Percentiles rank a stretch among this genome's conserved stretches.
phyloP scores from a whole-genome alignment of 2,329 filamentous ascomycete genomes.

The Hypomyces rosellus region DNA sequence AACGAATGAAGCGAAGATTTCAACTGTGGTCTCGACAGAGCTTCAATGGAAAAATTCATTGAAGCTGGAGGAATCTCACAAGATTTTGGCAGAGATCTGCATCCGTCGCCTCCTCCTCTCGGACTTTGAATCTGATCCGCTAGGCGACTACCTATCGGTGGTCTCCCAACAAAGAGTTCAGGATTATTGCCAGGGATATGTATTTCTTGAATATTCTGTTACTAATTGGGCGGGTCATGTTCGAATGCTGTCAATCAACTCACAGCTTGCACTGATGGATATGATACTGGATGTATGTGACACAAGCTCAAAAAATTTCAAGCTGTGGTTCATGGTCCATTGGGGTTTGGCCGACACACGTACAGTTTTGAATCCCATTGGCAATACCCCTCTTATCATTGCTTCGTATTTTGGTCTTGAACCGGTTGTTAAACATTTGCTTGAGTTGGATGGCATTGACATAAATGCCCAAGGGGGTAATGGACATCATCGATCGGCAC shows the following conservation, averaged over 20 bases:
- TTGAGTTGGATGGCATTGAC: background rate
- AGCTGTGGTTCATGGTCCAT: background rate
- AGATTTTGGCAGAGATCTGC: constrained; percentile 14
- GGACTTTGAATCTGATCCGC: constrained; percentile 2
- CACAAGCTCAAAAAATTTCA: background rate
- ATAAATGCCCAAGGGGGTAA: background rate
- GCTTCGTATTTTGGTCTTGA: constrained; percentile 5
- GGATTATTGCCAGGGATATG: background rate
- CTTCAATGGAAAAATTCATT: constrained; percentile 14
- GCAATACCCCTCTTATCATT: constrained; percentile 1
- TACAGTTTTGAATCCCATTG: background rate
- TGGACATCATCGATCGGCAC: background rate
- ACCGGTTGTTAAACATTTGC: background rate
- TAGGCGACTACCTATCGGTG: too few relatives aligned
- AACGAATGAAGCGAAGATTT: background rate
- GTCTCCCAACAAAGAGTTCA: too few relatives aligned
- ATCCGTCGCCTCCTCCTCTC: constrained; percentile 6
- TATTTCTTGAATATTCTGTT: constrained; percentile 13
- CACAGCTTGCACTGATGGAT: background rate
- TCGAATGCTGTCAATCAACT: background rate
- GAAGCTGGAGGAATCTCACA: constrained; percentile 8
- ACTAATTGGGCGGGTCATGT: constrained; percentile 12
- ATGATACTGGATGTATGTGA: background rate
- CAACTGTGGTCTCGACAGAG: background rate
- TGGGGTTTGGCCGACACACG: background rate